Conservation (phyloP, 805 yeast species). For the Saturnispora ahearnii region DNA sequence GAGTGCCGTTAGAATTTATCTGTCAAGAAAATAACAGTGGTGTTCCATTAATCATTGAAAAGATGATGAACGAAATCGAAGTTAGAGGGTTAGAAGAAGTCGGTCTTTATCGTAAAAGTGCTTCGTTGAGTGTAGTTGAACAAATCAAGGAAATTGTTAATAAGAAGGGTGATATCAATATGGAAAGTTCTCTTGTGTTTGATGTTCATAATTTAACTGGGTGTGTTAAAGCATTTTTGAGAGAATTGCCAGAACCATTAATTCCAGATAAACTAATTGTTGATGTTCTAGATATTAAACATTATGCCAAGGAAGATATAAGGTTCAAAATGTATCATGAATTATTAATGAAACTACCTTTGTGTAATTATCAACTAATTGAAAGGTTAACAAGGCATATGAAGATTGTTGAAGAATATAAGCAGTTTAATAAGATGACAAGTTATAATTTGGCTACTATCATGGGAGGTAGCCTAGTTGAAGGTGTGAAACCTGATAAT, state of each 20-base stretch:
- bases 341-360: conserved; percentile 40
- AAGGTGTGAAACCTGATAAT: conserved; percentile 41
- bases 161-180: conserved; percentile 36
- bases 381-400: conserved; percentile 62
- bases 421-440: conserved; percentile 73
- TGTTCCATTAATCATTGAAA: conserved; percentile 59
- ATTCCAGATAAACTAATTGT: conserved; percentile 60
- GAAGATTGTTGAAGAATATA: conserved; percentile 55
- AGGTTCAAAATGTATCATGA: conserved; percentile 21
- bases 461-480: conserved; percentile 56
- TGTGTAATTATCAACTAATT: conserved; percentile 57
- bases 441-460: conserved; percentile 87
- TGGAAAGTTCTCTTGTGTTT: conserved; percentile 36
- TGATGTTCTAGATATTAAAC: conserved; percentile 36
- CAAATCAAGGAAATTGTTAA: conserved; percentile 38
- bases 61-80: conserved; percentile 68
- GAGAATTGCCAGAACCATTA: conserved; percentile 82
- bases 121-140: conserved; percentile 39
- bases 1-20: conserved; percentile 70
- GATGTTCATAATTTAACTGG: conserved; percentile 86
- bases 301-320: conserved; percentile 16
- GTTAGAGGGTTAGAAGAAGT: conserved; percentile 82
- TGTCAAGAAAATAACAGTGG: conserved; percentile 60
- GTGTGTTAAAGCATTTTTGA: conserved; percentile 69
- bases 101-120: conserved; percentile 73